These are phyloP conservation scores for Plasmopara viticola DNA, from an alignment of 352 stramenopile genomes.

Conservation along the genomic window DNA sequence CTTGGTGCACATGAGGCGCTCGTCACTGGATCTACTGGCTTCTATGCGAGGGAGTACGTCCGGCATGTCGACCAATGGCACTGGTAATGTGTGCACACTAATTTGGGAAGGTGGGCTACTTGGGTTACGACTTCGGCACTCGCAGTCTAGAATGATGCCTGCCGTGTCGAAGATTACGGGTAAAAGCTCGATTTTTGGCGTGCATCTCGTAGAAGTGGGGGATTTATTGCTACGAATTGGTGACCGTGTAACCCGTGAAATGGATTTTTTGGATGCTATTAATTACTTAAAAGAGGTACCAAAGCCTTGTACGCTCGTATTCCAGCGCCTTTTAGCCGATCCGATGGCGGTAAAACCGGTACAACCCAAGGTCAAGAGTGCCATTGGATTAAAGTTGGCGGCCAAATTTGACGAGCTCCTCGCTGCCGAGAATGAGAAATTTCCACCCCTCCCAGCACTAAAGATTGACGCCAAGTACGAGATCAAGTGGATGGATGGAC, in stretches of 20 bases:
- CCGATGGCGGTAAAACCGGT: slow-evolving; percentile 76
- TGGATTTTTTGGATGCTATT: slow-evolving; percentile 83
- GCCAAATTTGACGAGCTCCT: slow-evolving; percentile 75
- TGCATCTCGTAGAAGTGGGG: slow-evolving; percentile 80
- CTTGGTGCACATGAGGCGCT: slow-evolving; percentile 53
- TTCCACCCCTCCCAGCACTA: slow-evolving; percentile 51
- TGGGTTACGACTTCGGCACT: slow-evolving; percentile 69
- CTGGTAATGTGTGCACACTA: slow-evolving; percentile 70
- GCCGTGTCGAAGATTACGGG: slow-evolving; percentile 82
- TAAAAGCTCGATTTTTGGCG: slow-evolving; percentile 78
- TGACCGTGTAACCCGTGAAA: slow-evolving; percentile 54
- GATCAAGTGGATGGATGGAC: slow-evolving; percentile 83
- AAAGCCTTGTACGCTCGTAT: slow-evolving; percentile 76
- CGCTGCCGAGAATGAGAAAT: slow-evolving; percentile 64
- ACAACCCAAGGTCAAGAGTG: slow-evolving; percentile 61
- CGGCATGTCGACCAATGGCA: slow-evolving; percentile 44
- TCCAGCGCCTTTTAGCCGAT: slow-evolving; percentile 56
- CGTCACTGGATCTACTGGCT: slow-evolving; percentile 64
- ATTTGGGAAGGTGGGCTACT: slow-evolving; percentile 80
- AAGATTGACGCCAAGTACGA: slow-evolving; percentile 83
- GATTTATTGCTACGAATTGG: slow-evolving; percentile 77
- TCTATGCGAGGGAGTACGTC: slow-evolving; percentile 60
- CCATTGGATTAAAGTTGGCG: slow-evolving; percentile 62
- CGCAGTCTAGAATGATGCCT: slow-evolving; percentile 71
- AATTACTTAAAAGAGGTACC: slow-evolving; percentile 71